Conservation (phyloP, 805 yeast species). For the Groenewaldozyma salmanticensis region DNA sequence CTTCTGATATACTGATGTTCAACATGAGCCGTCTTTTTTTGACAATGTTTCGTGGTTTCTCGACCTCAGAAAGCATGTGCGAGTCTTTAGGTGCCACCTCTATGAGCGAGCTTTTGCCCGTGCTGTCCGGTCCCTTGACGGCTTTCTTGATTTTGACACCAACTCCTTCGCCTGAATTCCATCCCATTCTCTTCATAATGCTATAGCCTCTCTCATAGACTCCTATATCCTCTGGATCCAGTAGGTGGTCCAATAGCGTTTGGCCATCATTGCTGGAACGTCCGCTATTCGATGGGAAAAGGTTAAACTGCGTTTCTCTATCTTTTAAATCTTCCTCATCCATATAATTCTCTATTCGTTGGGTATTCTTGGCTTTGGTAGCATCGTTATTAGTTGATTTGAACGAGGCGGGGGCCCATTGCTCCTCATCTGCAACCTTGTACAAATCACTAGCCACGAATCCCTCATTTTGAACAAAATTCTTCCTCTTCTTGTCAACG, state of each 20-base stretch:
- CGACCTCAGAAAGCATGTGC: too few relatives aligned
- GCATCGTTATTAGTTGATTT: slow-evolving; percentile 16
- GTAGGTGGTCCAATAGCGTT: not conserved
- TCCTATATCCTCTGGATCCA: not conserved
- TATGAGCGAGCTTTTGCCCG: too few relatives aligned
- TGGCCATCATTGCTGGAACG: not conserved
- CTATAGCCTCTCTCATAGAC: slow-evolving; percentile 44
- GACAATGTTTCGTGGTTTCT: too few relatives aligned
- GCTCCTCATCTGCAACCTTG: slow-evolving; percentile 28
- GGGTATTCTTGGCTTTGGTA: slow-evolving; percentile 10
- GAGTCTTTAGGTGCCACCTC: too few relatives aligned
- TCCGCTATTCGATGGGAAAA: slow-evolving; percentile 10
- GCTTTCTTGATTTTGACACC: too few relatives aligned
- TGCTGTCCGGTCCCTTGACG: too few relatives aligned
- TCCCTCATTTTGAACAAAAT: slow-evolving; percentile 23
- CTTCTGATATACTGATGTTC: too few relatives aligned
- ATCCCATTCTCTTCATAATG: slow-evolving; percentile 66
- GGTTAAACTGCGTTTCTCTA: slow-evolving; percentile 12
- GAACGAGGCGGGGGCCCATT: slow-evolving; percentile 25
- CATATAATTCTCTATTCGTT: slow-evolving; percentile 22
- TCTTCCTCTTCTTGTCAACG: slow-evolving; percentile 2
- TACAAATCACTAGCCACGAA: slow-evolving; percentile 28
- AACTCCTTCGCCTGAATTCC: too few relatives aligned
- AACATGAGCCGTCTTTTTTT: too few relatives aligned
- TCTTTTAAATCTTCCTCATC: slow-evolving; percentile 26